Evolutionary conservation across 2,329 filamentous ascomycete species (phyloP).

Genomic region (Acarospora socialis): DNA sequence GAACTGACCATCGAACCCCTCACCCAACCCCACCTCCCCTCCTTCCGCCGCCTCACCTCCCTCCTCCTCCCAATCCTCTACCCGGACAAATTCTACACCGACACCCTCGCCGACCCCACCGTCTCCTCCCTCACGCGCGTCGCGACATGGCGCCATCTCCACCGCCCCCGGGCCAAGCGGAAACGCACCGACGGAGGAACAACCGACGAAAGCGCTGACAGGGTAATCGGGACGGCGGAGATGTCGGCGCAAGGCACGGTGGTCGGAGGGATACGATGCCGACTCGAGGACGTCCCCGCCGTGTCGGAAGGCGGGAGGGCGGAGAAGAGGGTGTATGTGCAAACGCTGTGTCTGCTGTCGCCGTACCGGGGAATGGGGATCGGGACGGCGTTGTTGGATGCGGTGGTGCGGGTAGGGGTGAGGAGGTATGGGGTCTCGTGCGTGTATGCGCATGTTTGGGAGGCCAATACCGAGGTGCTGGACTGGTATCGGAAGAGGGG

Average conservation of each 20-base stretch:
- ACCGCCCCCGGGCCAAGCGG: constrained; percentile 13
- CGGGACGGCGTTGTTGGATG: constrained; percentile 39
- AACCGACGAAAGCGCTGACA: constrained; percentile 4
- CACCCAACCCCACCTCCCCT: constrained; percentile 38
- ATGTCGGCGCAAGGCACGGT: constrained; percentile 22
- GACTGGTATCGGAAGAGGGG: constrained; percentile 46
- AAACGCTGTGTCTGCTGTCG: constrained; percentile 44
- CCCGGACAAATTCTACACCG: constrained; percentile 45
- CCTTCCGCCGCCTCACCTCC: constrained; percentile 42
- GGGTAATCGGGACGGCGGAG: constrained; percentile 7
- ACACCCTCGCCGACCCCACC: constrained; percentile 41
- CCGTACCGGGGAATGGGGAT: constrained; percentile 45
- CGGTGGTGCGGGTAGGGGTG: constrained; percentile 20
- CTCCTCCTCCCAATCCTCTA: constrained; percentile 48
- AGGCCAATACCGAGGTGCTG: constrained; percentile 44
- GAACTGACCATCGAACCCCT: constrained; percentile 41
- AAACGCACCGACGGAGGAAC: neutral
- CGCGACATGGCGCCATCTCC: constrained; percentile 37
- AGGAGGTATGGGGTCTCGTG: constrained; percentile 22
- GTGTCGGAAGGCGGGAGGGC: constrained; percentile 6
- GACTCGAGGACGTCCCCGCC: constrained; percentile 24
- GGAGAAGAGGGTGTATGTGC: constrained; percentile 42
- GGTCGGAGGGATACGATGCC: constrained; percentile 35
- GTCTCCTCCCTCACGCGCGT: constrained; percentile 42
- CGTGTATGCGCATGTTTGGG: constrained; percentile 51